phyloP scores from a whole-genome alignment of 176 grass and related monocot genomes.

The Oryza officinalis region DNA sequence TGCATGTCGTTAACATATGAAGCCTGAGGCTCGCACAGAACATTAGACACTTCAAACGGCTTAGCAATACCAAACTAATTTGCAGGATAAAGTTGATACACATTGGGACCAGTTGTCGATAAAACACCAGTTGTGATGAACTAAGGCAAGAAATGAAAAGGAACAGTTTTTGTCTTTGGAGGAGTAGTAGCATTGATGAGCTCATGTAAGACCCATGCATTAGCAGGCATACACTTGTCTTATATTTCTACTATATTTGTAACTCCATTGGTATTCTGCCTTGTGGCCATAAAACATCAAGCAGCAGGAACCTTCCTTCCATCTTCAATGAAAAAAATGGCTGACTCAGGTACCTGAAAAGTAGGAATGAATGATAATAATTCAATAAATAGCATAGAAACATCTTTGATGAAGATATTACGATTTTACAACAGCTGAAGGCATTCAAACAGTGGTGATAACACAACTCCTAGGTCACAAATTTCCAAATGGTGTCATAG shows the following conservation, averaged over 20 bases:
- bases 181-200: not conserved
- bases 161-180: not conserved
- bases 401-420: not conserved
- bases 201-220: not conserved
- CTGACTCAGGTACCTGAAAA: constrained; percentile 73
- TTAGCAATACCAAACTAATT: not conserved
- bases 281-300: constrained; percentile 39
- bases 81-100: constrained; percentile 37
- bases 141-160: constrained; percentile 16
- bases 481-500: not conserved
- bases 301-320: constrained; percentile 91
- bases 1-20: not conserved
- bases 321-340: constrained; percentile 98
- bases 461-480: not conserved
- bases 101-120: not conserved
- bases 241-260: constrained; percentile 39
- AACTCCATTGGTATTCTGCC: constrained; percentile 25
- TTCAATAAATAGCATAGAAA: not conserved
- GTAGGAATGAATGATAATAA: not conserved
- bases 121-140: constrained; percentile 35
- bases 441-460: not conserved
- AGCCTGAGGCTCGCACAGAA: not conserved
- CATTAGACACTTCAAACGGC: not conserved
- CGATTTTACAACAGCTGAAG: not conserved
- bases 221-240: constrained; percentile 1